Evolutionary conservation across 2,329 filamentous ascomycete species (phyloP), one percentile per base, ranked within the genome.

Genomic region (Ambrosiella xylebori): DNA sequence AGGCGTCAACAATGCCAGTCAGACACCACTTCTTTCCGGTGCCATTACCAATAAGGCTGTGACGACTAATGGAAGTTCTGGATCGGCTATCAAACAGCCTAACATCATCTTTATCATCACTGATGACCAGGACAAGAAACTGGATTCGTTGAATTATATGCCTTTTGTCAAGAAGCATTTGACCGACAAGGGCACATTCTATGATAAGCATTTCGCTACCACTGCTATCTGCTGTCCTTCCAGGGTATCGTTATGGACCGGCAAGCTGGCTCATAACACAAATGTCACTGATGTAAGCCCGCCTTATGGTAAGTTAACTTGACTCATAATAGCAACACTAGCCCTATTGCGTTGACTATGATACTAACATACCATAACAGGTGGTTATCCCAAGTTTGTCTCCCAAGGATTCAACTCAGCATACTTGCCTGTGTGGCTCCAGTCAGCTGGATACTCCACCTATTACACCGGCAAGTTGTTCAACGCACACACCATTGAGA

Each of bases 61-160:
- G 19, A 9, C 12, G 17, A 27, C 9, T 11, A 7, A 13, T 6
- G 52, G 12, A 40, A 39, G n/a, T 11, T 39, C 2, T 11, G 13
- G 39, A 5, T n/a, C 44, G n/a, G n/a, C n/a, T 8, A 9, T 41
- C 17, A 59, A 59, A 36, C 54, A 61, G 27, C 74, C 76, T 0
- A 85, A 85, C 63, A 76, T 85, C 56, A 69, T 85, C 38, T 82
- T 85, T 64, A 76, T 85, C 61, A 70, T 85, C 38, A 82, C 80
- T 0, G 82, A 85, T 61, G 82, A 85, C 62, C 82, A 85, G 64
- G 81, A 85, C 63, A 68, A 80, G 9, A 76, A 80, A 59, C 71
- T 85, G 65, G 70, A 79, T 58, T 85, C 81, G 0, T 63, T 84
- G 2, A 69, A 76, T 1, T 81, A 82, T 62, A 79, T 79, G 67